Base-by-base conservation (phyloP, 495 filamentous ascomycete species). In the Penicillium verhagenii region DNA sequence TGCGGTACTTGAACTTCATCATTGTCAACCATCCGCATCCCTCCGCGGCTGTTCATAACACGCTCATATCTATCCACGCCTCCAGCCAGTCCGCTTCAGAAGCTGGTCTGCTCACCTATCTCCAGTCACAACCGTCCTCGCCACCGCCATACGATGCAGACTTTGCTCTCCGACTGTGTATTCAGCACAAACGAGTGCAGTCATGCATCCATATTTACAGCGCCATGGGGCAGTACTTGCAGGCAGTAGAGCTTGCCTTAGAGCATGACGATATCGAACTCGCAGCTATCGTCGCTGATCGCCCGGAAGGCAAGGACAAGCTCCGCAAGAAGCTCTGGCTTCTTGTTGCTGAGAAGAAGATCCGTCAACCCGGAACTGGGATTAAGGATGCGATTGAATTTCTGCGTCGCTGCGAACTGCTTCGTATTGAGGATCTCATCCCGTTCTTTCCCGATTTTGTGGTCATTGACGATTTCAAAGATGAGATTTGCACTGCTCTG, bases 381-480 rank as follows among this genome's bases (percentile, higher is more conserved):
- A 96, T 97, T 79, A 96, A 96, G 72, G 86, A 90, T 18, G 94
- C 94, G 18, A 94, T 98, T 45, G 91, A 96, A 53, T 96, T 98
- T 67, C 79, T 98, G 13, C 87, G 88, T 58, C 88, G 90, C 13
- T 97, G 93, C 70, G 90, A 96, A 54, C 77, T 97, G 2, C 82
- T 98, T 16, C 86, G 87, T 56, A 98, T 98, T 60, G 94, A 98
- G 66, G 95, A 98, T 63, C 74, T 98, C 19, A 96, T 98, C 37
- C 94, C 95, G 0, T 96, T 97, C 75, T 98, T 98, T 76, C 95
- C 94, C 0, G 94, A 98, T 65, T 98, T 98, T 59, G 91, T 97
- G n/a, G 87, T 96, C 44, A 97, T 98, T 51, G 94, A 98, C 64
- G 91, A 96, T 71, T 97, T 98, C 78, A 97, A 98, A 68, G 90